Base-by-base conservation (phyloP, 2,329 filamentous ascomycete species). In the Polychaeton citri region DNA sequence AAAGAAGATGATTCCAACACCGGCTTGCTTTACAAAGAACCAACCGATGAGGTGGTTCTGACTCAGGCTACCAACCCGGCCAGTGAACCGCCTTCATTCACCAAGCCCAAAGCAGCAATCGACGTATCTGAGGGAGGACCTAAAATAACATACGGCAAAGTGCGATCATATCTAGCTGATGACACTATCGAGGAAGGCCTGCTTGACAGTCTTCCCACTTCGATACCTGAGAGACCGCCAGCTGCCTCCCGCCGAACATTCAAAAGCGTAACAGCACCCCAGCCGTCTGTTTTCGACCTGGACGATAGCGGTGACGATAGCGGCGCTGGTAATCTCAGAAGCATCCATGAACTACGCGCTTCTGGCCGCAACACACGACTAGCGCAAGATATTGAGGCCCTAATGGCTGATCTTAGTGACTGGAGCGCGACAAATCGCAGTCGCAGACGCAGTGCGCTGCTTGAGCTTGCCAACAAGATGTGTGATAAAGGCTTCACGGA, bases 341-440 rank as follows among this genome's bases (percentile, higher is more conserved):
- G 69, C 37, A 72, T 77, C 18, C 73, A 79, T 43, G 75, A 79
- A 49, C 61, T 79, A 21, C 64, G 73, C 37, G 70, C 69, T 28
- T 65, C 69, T 35, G 75, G 74, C 2, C 64, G 66, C 20, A 74
- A 73, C 42, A 63, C 64, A 31, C 65, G 71, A 32, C 74, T 77
- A 42, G 59, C 68, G 33, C 63, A 67, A 39, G 69, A 73, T 15
- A 60, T 73, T 16, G 65, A 74, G 39, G 62, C 63, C 16, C 59
- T 76, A 8, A 61, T 79, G 20, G 72, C 75, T 39, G 75, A 79
- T 39, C 66, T 79, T 32, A 63, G 71, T 39, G 63, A 66, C 40
- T 50, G 56, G 19, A 54, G 54, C 8, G 45, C 40, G 3, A 59
- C 58, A 21, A 63, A 65, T 12, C 50, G 56, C 12, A 67, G 68